Percentiles rank a stretch among this genome's conserved stretches.
Conservation (phyloP, 352 stramenopile genomes). For the Phytophthora megakarya region DNA sequence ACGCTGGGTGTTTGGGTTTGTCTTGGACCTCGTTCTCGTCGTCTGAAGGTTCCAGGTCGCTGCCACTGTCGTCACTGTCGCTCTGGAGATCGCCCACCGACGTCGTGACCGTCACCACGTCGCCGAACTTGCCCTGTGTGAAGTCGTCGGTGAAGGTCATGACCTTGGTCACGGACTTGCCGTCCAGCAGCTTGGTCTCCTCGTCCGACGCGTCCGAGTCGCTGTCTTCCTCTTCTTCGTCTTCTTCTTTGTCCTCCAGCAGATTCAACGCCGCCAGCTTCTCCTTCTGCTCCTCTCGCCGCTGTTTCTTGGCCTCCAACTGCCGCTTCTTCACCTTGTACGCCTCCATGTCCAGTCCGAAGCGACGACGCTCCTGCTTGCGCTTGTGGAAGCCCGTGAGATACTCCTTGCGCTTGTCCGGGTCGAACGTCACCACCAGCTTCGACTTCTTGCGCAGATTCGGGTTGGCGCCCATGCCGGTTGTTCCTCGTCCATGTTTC, state of each 20-base stretch:
- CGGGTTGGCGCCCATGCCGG: constrained; percentile 40
- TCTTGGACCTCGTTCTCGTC: constrained; percentile 42
- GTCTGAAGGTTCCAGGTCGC: constrained; percentile 60
- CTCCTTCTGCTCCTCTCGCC: constrained; percentile 81
- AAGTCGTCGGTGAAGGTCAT: constrained; percentile 82
- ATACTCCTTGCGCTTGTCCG: constrained; percentile 88
- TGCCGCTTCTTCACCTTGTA: constrained; percentile 89
- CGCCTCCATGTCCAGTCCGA: constrained; percentile 88
- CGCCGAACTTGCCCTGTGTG: constrained; percentile 86
- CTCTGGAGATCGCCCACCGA: constrained; percentile 79
- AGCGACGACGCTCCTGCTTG: constrained; percentile 86
- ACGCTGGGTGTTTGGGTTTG: constrained; percentile 27
- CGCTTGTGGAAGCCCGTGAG: constrained; percentile 88
- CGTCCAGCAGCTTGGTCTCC: constrained; percentile 33
- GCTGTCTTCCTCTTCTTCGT: constrained; percentile 37
- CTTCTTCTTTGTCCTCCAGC: constrained; percentile 50
- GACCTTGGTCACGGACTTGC: constrained; percentile 61
- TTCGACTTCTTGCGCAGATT: constrained; percentile 84
- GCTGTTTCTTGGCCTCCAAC: constrained; percentile 82
- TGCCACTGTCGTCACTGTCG: constrained; percentile 77
- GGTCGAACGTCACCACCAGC: constrained; percentile 85
- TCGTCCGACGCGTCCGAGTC: constrained; percentile 39
- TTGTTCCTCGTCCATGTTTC: constrained; percentile 27
- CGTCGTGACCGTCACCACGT: constrained; percentile 88
- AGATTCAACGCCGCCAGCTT: constrained; percentile 66